Conservation (phyloP, 108 stramenopile species). For the Chaetoceros tenuissimus region DNA sequence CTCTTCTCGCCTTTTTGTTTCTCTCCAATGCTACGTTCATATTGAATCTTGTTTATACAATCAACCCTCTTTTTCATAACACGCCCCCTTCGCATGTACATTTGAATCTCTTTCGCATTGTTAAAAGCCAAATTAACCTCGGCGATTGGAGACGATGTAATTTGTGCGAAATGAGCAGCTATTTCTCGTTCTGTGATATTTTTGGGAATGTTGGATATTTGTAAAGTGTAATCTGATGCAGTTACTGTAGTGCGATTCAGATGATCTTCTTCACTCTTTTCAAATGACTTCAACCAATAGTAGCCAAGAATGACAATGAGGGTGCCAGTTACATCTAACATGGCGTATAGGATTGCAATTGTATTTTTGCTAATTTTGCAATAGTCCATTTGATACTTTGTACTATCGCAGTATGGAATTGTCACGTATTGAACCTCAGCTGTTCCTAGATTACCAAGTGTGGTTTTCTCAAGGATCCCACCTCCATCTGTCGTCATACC, state of each 20-base stretch:
- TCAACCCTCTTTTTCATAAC: conserved; percentile 38
- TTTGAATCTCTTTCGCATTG: conserved; percentile 39
- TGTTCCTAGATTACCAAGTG: conserved; percentile 51
- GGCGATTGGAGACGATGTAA: conserved; percentile 35
- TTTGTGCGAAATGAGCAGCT: conserved; percentile 32
- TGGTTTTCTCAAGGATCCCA: conserved; percentile 21
- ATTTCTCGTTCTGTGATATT: conserved; percentile 47
- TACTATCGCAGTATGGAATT: conserved; percentile 36
- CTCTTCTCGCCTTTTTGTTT: conserved; percentile 16
- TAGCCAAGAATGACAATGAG: conserved; percentile 39
- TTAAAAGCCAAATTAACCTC: conserved; percentile 51
- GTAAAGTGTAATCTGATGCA: conserved; percentile 46
- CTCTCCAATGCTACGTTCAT: conserved; percentile 26
- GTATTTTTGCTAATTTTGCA: conserved; percentile 33
- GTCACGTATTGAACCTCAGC: conserved; percentile 16
- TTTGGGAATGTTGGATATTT: conserved; percentile 26
- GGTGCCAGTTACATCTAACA: conserved; percentile 31
- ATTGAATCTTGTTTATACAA: conserved; percentile 32
- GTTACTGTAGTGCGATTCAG: conserved; percentile 36
- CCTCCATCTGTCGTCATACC: conserved; percentile 3
- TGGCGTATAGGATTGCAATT: conserved; percentile 30
- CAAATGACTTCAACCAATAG: conserved; percentile 49
- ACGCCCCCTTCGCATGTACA: conserved; percentile 40
- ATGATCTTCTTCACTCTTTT: conserved; percentile 31
- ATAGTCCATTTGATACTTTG: conserved; percentile 22